Evolutionary conservation across 179 eudicot species (phyloP).

Genomic region (Monotropa hypopitys): DNA sequence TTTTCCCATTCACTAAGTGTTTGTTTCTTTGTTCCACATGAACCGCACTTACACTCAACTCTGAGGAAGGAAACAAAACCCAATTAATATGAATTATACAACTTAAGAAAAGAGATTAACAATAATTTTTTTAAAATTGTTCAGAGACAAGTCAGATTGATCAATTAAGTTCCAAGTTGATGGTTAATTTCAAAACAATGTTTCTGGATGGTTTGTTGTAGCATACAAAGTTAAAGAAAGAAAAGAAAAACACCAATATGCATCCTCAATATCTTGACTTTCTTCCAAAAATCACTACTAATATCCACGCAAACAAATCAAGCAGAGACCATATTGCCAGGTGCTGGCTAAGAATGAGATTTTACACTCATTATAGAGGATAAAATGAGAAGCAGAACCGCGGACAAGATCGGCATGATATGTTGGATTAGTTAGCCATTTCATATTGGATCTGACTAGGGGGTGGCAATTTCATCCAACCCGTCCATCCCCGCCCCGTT

Average conservation of each 20-base stretch:
- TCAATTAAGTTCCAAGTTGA: not conserved
- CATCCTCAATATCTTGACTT: not conserved
- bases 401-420: not conserved
- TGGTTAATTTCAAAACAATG: conserved; percentile 1
- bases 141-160: not conserved
- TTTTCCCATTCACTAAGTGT: conserved; percentile 77
- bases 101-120: not conserved
- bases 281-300: not conserved
- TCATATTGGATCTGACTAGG: too few relatives aligned
- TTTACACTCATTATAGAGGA: not conserved
- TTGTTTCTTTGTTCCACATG: conserved; percentile 59
- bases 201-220: not conserved
- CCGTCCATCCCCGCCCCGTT: too few relatives aligned
- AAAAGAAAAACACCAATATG: not conserved
- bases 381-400: not conserved
- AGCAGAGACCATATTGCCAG: not conserved
- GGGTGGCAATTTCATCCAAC: too few relatives aligned
- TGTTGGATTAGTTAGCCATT: not conserved
- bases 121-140: not conserved
- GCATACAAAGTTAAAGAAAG: not conserved
- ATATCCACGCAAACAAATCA: not conserved
- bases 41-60: conserved; percentile 74
- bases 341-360: not conserved
- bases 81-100: not conserved
- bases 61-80: conserved; percentile 22